Base-by-base conservation (phyloP, 2,329 filamentous ascomycete species). In the Talaromyces piceae region DNA sequence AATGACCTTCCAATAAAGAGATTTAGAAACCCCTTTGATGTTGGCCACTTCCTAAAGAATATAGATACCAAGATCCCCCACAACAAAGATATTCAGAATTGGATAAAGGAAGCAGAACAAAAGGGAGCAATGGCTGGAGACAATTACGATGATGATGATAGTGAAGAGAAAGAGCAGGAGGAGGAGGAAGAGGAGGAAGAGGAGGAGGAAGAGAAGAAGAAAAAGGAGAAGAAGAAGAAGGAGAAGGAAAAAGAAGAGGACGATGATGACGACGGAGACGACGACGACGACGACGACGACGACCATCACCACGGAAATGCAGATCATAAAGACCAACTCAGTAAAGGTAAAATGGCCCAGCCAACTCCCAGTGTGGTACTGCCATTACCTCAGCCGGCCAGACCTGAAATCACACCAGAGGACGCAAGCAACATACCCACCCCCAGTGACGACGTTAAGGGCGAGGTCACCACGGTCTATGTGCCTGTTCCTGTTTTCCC, bases 1-100 rank as follows among this genome's bases (percentile, higher is more conserved):
- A 11, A 53, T 18, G 5, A n/a, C 12, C 26, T 41, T 18, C 18
- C n/a, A n/a, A n/a, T n/a, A 31, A 13, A 54, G 47, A 44, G 52
- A 18, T 51, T 50, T 22, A 51, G 20, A 47, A 48, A 51, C 6
- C 52, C 52, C 3, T 54, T 47, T 33, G 44, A 54, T 41, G 49
- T 54, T 8, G 33, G 31, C 27, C 7, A 43, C 13, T 54, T 47
- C 37, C 37, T 54, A 12, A 41, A 26, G 23, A 20, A 45, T 13
- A 11, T 54, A 28, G 52, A 54, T 22, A 44, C 47, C 27, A 47
- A 50, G 23, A 48, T 54, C 16, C 52, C 52, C 8, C 23, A 51
- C 16, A 47, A 54, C 16, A 37, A 45, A 13, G 43, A 50, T n/a
- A 48, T 54, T 23, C 47, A 54, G 39, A 12, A 41, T 23, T 54